These are phyloP conservation scores for Saccharomyces hybrid DNA, from an alignment of 1,139 yeast species.

Conservation along the genomic window DNA sequence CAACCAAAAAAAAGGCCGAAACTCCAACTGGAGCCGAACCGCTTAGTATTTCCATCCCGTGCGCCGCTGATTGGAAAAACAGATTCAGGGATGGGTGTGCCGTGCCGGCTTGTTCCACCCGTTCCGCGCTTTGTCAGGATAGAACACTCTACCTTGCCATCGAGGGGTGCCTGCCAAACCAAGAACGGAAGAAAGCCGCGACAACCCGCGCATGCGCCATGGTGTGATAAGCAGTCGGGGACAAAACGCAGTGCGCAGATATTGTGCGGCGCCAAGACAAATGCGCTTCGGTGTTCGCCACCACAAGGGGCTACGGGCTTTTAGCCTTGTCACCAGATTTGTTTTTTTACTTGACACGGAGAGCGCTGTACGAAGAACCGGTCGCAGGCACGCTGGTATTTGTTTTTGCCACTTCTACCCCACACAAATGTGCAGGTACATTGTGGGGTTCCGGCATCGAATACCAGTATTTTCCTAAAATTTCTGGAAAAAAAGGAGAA, in stretches of 20 bases:
- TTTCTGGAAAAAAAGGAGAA: neutral
- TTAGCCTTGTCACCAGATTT: neutral
- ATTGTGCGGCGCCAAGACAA: neutral
- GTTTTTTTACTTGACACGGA: neutral
- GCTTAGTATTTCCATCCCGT: neutral
- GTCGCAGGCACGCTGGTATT: neutral
- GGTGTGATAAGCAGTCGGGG: neutral
- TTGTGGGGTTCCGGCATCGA: neutral
- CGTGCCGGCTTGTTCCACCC: neutral
- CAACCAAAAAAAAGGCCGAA: neutral
- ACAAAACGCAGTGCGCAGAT: neutral
- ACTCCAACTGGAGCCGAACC: neutral
- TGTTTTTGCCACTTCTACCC: neutral
- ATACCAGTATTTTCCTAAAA: neutral
- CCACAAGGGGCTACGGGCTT: neutral
- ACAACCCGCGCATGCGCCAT: neutral
- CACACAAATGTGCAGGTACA: neutral
- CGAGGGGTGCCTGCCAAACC: neutral
- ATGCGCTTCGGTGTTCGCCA: neutral
- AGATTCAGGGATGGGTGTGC: neutral
- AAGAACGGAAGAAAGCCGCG: neutral
- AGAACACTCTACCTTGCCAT: too few species aligned
- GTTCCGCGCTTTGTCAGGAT: too few species aligned
- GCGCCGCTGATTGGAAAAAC: neutral
- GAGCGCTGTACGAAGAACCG: neutral